Evolutionary conservation across 2,329 filamentous ascomycete genomes (phyloP).

Genomic region (Leptodontidium sp.): DNA sequence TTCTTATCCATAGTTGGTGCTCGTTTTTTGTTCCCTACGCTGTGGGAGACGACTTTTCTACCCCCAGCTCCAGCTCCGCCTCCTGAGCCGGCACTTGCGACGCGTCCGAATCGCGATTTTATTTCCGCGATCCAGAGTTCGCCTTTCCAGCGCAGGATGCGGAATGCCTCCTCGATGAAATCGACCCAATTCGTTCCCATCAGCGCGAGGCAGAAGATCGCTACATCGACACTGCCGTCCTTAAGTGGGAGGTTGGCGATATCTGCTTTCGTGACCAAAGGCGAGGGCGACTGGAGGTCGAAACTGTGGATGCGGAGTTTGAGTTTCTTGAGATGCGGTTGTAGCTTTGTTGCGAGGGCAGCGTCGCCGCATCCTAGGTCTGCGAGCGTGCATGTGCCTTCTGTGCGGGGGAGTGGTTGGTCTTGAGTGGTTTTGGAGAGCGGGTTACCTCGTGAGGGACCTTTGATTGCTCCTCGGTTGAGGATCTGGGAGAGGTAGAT

Average conservation of each 20-base stretch:
- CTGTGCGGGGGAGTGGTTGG: constrained; percentile 70
- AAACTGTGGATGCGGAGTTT: constrained; percentile 82
- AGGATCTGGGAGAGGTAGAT: constrained; percentile 79
- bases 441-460: constrained; percentile 31
- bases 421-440: constrained; percentile 28
- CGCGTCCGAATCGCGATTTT: constrained; percentile 84
- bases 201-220: constrained; percentile 93
- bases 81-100: constrained; percentile 52
- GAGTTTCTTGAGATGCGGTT: constrained; percentile 68
- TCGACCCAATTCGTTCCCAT: constrained; percentile 99
- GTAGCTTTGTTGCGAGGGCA: constrained; percentile 75
- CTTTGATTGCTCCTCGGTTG: constrained; percentile 65
- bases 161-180: constrained; percentile 95
- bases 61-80: constrained; percentile 39
- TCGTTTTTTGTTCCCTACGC: constrained; percentile 71
- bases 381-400: constrained; percentile 78
- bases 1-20: constrained; percentile 50
- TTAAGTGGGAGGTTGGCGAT: constrained; percentile 82
- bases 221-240: constrained; percentile 81
- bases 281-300: constrained; percentile 81
- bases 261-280: constrained; percentile 86
- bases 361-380: constrained; percentile 96
- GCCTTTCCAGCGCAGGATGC: constrained; percentile 89
- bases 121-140: constrained; percentile 98
- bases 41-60: constrained; percentile 68